Evolutionary conservation across 495 filamentous ascomycete genomes (phyloP), one percentile per base, ranked within the genome.

Genomic region (Lophiostoma macrostomum): DNA sequence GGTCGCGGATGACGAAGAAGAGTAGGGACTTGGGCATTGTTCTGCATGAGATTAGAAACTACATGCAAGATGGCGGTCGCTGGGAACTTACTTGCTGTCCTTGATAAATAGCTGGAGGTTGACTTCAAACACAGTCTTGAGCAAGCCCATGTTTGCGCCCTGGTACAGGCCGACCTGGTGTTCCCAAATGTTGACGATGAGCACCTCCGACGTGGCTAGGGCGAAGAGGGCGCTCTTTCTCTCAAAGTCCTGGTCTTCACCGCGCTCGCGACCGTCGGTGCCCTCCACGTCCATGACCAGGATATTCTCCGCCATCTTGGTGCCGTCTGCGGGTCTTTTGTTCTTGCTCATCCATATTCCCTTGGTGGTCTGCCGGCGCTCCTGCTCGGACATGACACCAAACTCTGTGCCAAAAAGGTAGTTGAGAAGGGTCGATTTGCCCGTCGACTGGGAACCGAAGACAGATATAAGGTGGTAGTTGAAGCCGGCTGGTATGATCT

Each of bases 261-360:
- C 93, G 63, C 93, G 77, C 73, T 98, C 93, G 56, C 93, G 83
- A 43, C 93, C 93, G 71, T 98, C 93, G 10, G 93, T 98, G 60
- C 93, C 93, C 69, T 98, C 93, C 34, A 98, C 93, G 67, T 98
- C 93, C 93, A 98, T 98, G 58, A 98, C 91, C 55, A 98, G 73
- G 64, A 98, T 96, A 67, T 98, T 98, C 49, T 94, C 88, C 60
- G 90, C 91, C 91, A 96, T 96, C 39, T 66, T 67, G 24, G 64
- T 67, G 41, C 58, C 47, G 52, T 53, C 52, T 44, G 67, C 54
- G 57, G 75, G 71, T 60, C 74, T 81, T 73, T 93, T 90, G 66
- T 96, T 96, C 70, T 95, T 95, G 49, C 90, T 94, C 83, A 98
- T 82, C 93, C 93, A 98, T 67, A 97, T 98, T 61, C 93, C 93